phyloP scores from a whole-genome alignment of 768 basidiomycete genomes.

The Lactifluus piperatus region DNA sequence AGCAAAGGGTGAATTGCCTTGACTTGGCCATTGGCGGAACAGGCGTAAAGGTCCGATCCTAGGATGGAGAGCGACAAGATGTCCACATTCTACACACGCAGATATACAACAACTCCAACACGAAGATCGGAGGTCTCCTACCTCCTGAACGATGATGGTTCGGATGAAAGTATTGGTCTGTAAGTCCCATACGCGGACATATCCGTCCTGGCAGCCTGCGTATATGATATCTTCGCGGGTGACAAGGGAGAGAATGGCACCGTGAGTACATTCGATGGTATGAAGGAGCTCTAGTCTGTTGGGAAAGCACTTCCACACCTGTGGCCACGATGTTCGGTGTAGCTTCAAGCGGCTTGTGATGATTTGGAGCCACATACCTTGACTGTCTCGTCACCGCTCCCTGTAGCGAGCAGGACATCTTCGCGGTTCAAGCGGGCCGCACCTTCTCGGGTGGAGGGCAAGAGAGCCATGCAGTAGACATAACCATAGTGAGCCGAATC shows the following conservation, averaged over 20 bases:
- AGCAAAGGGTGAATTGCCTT: constrained; percentile 37
- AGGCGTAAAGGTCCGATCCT: constrained; percentile 42
- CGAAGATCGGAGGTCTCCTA: constrained; percentile 23
- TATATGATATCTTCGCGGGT: constrained; percentile 73
- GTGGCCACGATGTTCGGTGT: neutral
- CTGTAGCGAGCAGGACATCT: constrained; percentile 58
- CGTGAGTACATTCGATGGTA: constrained; percentile 62
- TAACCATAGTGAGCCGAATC: constrained; percentile 94
- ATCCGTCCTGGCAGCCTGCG: constrained; percentile 91
- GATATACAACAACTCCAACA: neutral
- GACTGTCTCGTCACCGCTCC: constrained; percentile 85
- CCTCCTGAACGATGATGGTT: constrained; percentile 81
- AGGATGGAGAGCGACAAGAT: constrained; percentile 74
- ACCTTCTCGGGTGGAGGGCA: constrained; percentile 34
- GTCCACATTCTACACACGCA: constrained; percentile 51
- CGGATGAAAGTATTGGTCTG: constrained; percentile 84
- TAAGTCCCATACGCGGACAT: constrained; percentile 84
- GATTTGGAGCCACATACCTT: constrained; percentile 42
- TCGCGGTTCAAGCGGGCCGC: constrained; percentile 26
- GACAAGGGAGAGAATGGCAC: constrained; percentile 78
- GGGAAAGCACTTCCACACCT: constrained; percentile 62
- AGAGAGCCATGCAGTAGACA: constrained; percentile 70
- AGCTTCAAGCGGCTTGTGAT: neutral
- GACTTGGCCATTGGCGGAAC: constrained; percentile 49
- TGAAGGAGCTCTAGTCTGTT: constrained; percentile 43